Evolutionary conservation across 2,329 filamentous ascomycete species (phyloP), one percentile per base, ranked within the genome.

Genomic region (Emericellopsis cladophorae): DNA sequence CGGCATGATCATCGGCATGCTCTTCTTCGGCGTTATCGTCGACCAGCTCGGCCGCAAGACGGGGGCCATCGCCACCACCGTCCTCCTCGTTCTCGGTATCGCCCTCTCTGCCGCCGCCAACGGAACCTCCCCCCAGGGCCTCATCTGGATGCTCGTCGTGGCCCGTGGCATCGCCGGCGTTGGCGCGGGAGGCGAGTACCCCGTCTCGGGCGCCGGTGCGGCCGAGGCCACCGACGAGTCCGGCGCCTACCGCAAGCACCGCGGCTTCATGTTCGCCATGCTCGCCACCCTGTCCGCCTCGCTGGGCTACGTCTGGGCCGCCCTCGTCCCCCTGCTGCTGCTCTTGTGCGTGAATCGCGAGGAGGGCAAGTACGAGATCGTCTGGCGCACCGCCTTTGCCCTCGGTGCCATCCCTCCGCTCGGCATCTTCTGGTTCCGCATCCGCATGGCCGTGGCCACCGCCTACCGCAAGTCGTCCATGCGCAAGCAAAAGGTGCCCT

Each of bases 261-360:
- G 70, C 31, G 71, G 73, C 4, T 72, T 74, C 53, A 67, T 76
- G 50, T 73, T 76, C 42, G 70, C 70, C n/a, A 64, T 75, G 59
- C 59, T 73, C 11, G 62, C 65, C 2, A 66, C 74, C 46, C 53
- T 76, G 6, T 67, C 71, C 0, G 58, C 64, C 2, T 65, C 64
- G 2, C 51, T 76, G 9, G 71, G 70, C 1, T 74, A 71, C 45
- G 64, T 70, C 4, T 70, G 64, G 50, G 66, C 61, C 5, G 66
- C 65, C 0, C 51, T 72, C 0, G 64, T 73, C 0, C 67, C 70
- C 2, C 52, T 76, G 8, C 58, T 76, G 0, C 50, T 76, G 4
- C 58, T 74, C 1, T 60, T 72, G 0, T 71, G 67, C 46, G 65
- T 70, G 5, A 54, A 64, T 12, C 58, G 70, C 46, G 47, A 60